A percentile compares a stretch with the other conserved stretches of the same genome.
phyloP scores from a whole-genome alignment of 129 eudicot genomes.

The Erigeron canadensis region DNA sequence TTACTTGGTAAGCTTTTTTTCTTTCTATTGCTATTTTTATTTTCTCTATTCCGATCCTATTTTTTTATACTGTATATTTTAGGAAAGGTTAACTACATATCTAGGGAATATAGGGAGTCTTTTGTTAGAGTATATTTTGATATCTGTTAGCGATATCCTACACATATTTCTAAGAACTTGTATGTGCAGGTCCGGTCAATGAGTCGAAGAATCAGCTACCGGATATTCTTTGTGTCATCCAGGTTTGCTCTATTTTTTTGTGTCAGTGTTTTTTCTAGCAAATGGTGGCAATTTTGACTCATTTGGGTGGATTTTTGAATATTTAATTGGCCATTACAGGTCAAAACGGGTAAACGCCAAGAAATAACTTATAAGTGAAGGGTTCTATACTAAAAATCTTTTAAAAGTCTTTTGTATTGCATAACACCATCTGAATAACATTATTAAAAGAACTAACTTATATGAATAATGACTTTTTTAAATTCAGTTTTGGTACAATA shows the following conservation, averaged over 20 bases:
- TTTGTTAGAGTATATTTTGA: not conserved
- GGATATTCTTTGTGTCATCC: conserved; percentile 92
- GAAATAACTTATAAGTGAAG: not conserved
- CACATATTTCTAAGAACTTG: conserved; percentile 2
- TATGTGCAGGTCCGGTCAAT: conserved; percentile 82
- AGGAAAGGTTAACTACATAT: not conserved
- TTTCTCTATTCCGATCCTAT: not conserved
- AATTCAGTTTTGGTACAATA: not conserved
- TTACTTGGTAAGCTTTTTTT: conserved; percentile 61
- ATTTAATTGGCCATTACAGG: no score
- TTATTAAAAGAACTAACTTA: not conserved
- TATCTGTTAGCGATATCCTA: not conserved
- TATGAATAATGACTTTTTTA: not conserved
- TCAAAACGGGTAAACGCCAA: not conserved
- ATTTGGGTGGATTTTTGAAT: not conserved
- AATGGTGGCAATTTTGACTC: not conserved
- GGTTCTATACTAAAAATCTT: not conserved
- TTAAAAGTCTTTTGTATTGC: not conserved
- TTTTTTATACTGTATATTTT: not conserved
- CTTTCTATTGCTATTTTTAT: not conserved
- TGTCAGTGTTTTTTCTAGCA: conserved; percentile 2
- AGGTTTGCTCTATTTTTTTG: conserved; percentile 47
- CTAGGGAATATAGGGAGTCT: not conserved
- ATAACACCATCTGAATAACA: not conserved
- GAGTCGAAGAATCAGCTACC: conserved; percentile 91